Evolutionary conservation across 345 rosid genomes (phyloP).

Genomic region (Punica granatum): DNA sequence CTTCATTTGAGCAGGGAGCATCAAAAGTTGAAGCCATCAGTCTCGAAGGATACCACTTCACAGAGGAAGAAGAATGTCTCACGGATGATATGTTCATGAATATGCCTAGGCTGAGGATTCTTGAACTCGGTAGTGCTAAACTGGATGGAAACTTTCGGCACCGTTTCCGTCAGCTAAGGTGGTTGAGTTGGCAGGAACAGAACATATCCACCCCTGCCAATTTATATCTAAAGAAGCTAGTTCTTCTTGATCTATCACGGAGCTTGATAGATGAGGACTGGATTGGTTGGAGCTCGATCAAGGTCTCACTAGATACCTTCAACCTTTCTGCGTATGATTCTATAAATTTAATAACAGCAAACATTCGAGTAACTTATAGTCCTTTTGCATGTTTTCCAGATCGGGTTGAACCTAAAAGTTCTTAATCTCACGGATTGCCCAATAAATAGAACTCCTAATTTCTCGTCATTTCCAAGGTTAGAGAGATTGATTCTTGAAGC

Average conservation of each 20-base stretch:
- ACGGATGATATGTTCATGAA: background rate
- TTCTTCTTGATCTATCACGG: background rate
- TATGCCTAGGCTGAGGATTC: background rate
- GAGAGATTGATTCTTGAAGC: background rate
- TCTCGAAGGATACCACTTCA: constrained; percentile 1
- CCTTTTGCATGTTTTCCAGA: background rate
- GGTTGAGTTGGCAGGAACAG: constrained; percentile 1
- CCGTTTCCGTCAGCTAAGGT: background rate
- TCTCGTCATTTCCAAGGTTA: background rate
- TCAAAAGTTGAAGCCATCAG: background rate
- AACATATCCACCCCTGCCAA: background rate
- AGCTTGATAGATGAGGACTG: background rate
- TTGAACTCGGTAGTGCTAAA: background rate
- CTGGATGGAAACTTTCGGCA: background rate
- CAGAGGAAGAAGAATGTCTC: background rate
- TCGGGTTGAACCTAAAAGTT: background rate
- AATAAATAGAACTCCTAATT: background rate
- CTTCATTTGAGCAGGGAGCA: background rate
- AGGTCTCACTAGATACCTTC: background rate
- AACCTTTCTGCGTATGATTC: background rate
- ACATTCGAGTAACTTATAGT: background rate
- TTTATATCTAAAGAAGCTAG: background rate
- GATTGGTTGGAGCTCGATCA: constrained; percentile 1
- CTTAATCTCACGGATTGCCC: background rate
- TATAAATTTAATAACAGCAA: background rate